Evolutionary conservation across 805 yeast species (phyloP).

Genomic region (Candida pseudoglaebosa): DNA sequence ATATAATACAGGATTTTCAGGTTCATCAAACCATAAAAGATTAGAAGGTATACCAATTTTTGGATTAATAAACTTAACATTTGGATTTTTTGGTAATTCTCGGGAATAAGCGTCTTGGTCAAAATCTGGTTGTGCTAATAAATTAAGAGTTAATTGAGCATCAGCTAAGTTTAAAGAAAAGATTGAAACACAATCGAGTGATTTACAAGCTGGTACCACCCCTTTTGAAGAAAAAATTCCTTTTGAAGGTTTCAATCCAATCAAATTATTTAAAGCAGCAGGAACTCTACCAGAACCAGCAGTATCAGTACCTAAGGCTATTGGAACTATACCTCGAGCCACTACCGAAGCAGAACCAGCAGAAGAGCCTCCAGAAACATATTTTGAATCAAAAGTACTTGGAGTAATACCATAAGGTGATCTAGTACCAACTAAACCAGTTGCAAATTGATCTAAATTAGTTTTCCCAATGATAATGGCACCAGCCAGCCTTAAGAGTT

Average conservation of each 20-base stretch:
- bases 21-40: slow-evolving; percentile 78
- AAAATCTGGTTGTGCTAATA: slow-evolving; percentile 69
- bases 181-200: slow-evolving; percentile 87
- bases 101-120: slow-evolving; percentile 78
- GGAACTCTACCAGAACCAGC: slow-evolving; percentile 99
- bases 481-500: slow-evolving; percentile 76
- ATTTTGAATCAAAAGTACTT: slow-evolving; percentile 67
- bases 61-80: slow-evolving; percentile 53
- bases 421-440: slow-evolving; percentile 93
- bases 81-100: slow-evolving; percentile 62
- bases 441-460: slow-evolving; percentile 94
- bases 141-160: slow-evolving; percentile 71
- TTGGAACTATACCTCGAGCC: slow-evolving; percentile 83
- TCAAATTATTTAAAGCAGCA: slow-evolving; percentile 85
- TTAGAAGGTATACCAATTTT: slow-evolving; percentile 72
- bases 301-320: slow-evolving; percentile 92
- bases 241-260: slow-evolving; percentile 89
- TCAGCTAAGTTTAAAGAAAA: slow-evolving; percentile 75
- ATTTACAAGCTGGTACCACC: slow-evolving; percentile 96
- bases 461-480: slow-evolving; percentile 94
- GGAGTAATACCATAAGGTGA: slow-evolving; percentile 92
- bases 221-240: slow-evolving; percentile 86
- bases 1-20: slow-evolving; percentile 69
- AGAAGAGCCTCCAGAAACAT: slow-evolving; percentile 93
- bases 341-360: slow-evolving; percentile 95